Conservation (phyloP, 169 alveolate genomes). For the Cryptosporidium parvum region DNA sequence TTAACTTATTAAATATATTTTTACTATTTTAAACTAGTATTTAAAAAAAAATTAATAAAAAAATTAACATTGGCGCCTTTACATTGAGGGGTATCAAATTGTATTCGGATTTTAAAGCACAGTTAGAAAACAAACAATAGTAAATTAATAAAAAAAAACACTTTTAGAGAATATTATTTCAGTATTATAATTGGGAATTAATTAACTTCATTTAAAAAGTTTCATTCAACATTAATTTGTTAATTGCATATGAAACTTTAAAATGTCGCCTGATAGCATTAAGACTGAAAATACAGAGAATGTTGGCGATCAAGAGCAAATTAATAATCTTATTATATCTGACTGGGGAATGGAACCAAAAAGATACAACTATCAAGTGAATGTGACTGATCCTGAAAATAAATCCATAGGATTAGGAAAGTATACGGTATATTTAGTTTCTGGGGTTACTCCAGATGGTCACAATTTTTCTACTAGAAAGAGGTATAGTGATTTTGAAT, state of each 20-base stretch:
- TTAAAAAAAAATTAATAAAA: not conserved
- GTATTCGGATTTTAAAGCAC: not conserved
- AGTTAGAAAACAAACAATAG: not conserved
- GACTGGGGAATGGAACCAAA: slow-evolving; percentile 71
- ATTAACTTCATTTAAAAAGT: not conserved
- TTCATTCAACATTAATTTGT: not conserved
- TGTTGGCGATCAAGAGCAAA: slow-evolving; percentile 37
- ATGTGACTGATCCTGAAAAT: slow-evolving; percentile 71
- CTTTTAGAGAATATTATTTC: not conserved
- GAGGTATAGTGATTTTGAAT: slow-evolving; percentile 82
- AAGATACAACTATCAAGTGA: slow-evolving; percentile 54
- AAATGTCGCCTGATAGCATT: slow-evolving; percentile 72
- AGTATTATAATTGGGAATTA: not conserved
- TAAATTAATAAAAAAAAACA: not conserved
- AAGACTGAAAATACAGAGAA: slow-evolving; percentile 51
- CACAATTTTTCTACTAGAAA: slow-evolving; percentile 73
- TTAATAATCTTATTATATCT: slow-evolving; percentile 36
- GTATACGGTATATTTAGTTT: slow-evolving; percentile 74
- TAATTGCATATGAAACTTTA: not conserved
- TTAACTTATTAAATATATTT: not conserved
- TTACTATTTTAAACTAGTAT: not conserved
- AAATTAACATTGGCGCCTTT: not conserved
- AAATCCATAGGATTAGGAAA: slow-evolving; percentile 72
- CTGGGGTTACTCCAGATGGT: slow-evolving; percentile 77
- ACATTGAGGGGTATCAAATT: slow-evolving; percentile 10